Conservation (phyloP, 1,284 basidiomycete genomes). For the Leccinum angustisporum region DNA sequence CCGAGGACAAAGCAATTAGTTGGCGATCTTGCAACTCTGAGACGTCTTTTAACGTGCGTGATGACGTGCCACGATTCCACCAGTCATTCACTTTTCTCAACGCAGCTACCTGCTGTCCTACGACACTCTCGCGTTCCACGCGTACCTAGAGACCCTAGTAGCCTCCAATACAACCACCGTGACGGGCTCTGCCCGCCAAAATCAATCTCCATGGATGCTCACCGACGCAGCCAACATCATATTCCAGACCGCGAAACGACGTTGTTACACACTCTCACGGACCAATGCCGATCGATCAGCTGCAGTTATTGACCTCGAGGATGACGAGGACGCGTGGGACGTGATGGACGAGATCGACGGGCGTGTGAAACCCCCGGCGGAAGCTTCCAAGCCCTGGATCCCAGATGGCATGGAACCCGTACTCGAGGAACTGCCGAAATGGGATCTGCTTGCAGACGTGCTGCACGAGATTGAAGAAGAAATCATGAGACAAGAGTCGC, state of each 20-base stretch:
- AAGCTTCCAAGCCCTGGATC: conserved; percentile 50
- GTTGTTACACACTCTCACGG: conserved; percentile 68
- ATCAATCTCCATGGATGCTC: conserved; percentile 84
- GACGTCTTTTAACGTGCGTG: conserved; percentile 78
- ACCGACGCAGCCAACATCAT: conserved; percentile 90
- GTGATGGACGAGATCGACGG: conserved; percentile 58
- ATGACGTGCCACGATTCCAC: background rate
- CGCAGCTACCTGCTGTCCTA: conserved; percentile 79
- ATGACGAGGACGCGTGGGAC: conserved; percentile 74
- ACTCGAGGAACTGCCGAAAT: conserved; percentile 94
- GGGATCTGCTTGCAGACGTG: conserved; percentile 83
- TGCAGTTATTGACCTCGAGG: conserved; percentile 36
- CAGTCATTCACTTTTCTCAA: background rate
- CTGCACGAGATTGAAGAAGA: conserved; percentile 92
- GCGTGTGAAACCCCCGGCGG: conserved; percentile 21
- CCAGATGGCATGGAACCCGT: conserved; percentile 83
- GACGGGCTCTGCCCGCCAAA: conserved; percentile 53
- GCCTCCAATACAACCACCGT: conserved; percentile 63
- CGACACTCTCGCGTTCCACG: conserved; percentile 88
- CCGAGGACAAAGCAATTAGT: conserved; percentile 91
- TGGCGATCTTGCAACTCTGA: conserved; percentile 81
- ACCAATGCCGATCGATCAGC: conserved; percentile 25
- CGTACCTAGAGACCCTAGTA: conserved; percentile 90
- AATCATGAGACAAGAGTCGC: conserved; percentile 62
- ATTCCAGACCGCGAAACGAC: conserved; percentile 77